Conservation (phyloP, 305 asterid species). For the Solanum chacoense region DNA sequence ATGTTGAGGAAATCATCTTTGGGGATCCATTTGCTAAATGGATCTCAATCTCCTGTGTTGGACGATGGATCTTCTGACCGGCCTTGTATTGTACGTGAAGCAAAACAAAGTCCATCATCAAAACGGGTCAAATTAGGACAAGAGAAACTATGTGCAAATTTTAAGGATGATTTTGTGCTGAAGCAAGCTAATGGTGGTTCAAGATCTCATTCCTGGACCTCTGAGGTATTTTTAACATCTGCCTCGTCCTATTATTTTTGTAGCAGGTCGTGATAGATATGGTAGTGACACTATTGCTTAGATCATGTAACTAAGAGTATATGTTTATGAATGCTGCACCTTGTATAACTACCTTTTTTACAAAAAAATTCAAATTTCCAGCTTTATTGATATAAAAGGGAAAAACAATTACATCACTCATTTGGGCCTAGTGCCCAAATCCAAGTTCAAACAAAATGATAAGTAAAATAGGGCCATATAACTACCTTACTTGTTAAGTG, state of each 20-base stretch:
- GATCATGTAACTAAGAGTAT: not conserved
- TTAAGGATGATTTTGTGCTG: constrained; percentile 17
- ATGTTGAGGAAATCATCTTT: constrained; percentile 42
- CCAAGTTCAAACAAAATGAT: not conserved
- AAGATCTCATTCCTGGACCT: constrained; percentile 32
- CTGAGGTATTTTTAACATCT: constrained; percentile 31
- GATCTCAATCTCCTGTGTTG: constrained; percentile 37
- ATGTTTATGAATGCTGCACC: not conserved
- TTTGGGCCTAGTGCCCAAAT: not conserved
- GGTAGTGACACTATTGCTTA: not conserved
- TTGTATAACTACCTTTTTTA: not conserved
- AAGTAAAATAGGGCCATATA: not conserved
- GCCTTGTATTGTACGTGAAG: constrained; percentile 61
- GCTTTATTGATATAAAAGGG: not conserved
- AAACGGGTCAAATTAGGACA: constrained; percentile 84
- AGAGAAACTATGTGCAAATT: constrained; percentile 28
- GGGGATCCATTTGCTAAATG: constrained; percentile 26
- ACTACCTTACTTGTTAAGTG: not conserved
- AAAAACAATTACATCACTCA: not conserved
- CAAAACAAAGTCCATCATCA: constrained; percentile 72
- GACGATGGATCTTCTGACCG: constrained; percentile 52
- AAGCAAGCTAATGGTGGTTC: constrained; percentile 32
- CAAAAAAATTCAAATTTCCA: not conserved
- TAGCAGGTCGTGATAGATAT: not conserved
- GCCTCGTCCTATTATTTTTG: not conserved